Evolutionary conservation across 331 rosid species (phyloP), one percentile per base, ranked within the genome.

Genomic region (Saraca asoca): DNA sequence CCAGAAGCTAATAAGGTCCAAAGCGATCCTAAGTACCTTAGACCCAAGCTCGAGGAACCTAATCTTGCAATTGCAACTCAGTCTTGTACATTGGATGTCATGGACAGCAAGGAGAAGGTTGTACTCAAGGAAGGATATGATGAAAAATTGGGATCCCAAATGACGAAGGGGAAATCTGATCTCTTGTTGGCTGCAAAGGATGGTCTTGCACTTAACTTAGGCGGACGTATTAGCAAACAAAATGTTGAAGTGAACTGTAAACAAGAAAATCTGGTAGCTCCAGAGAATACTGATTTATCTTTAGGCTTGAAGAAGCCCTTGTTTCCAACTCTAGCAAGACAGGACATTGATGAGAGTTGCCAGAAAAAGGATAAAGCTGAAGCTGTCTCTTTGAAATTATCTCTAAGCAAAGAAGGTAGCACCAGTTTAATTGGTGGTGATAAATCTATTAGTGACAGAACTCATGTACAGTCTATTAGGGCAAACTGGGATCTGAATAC

Each of bases 401-500:
- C 87, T 70, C 72, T 87, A 69, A 88, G 82, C 72, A 67, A 83
- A 70, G 80, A 81, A 64, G 72, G 70, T 72, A 59, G 58, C 51
- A 79, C 62, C 7, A 48, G 77, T 67, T 71, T 59, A 56, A 77
- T 48, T 44, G 66, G 70, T 20, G 80, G 54, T 48, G 59, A 64
- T 34, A 83, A 78, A 62, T 44, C 35, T 57, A 71, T 46, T 35
- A 31, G 42, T 31, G 71, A 16, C 56, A 62, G 73, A 16, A 43
- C 80, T 46, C 78, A 9, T 51, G 69, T 45, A 49, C 75, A 75
- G 52, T 79, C 86, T 49, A 81, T 75, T 69, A 79, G 98, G 80
- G 98, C 82, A 70, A 90, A 90, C 70, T 93, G 98, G 98, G 98
- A 93, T 86, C 81, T 93, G 71, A 93, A 93, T 81, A 90, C 95